These are phyloP conservation scores for Septoria linicola DNA, from an alignment of 2,329 filamentous ascomycete genomes.

Conservation along the genomic window DNA sequence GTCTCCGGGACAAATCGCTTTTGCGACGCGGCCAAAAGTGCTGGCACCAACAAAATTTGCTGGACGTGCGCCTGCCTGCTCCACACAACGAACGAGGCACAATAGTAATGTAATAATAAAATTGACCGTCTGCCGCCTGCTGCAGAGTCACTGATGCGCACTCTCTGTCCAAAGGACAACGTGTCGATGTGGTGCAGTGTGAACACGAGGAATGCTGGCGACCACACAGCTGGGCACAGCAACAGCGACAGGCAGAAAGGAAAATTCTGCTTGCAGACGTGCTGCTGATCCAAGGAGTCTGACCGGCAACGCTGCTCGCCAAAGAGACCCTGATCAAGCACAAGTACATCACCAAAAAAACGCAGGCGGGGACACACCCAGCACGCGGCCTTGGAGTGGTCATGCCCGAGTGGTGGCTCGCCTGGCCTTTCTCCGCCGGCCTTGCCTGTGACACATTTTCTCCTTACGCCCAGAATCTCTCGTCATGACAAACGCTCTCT, in stretches of 20 bases:
- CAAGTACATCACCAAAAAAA: too few species aligned
- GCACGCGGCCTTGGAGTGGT: slow-evolving; percentile 1
- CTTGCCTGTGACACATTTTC: neutral
- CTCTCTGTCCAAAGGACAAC: neutral
- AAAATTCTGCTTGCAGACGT: slow-evolving; percentile 1
- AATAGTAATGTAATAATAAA: neutral
- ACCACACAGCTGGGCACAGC: neutral
- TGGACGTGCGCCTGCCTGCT: too few species aligned
- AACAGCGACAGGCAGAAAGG: neutral
- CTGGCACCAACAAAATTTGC: too few species aligned
- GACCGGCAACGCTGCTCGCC: slow-evolving; percentile 1
- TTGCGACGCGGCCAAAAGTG: too few species aligned
- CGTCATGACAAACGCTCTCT: slow-evolving; percentile 8
- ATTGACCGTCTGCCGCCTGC: neutral
- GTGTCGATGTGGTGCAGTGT: neutral
- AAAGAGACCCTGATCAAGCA: slow-evolving; percentile 1
- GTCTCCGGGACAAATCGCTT: too few species aligned
- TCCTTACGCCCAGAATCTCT: neutral
- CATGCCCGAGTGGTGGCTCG: slow-evolving; percentile 4
- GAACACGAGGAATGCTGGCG: neutral
- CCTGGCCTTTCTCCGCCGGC: neutral
- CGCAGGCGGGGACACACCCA: too few species aligned
- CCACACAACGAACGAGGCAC: too few species aligned
- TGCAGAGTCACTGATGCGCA: neutral
- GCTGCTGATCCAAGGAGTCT: neutral